Percentiles rank a stretch among this genome's conserved stretches.
Conservation (phyloP, 768 basidiomycete genomes). For the Lentinula detonsa region DNA sequence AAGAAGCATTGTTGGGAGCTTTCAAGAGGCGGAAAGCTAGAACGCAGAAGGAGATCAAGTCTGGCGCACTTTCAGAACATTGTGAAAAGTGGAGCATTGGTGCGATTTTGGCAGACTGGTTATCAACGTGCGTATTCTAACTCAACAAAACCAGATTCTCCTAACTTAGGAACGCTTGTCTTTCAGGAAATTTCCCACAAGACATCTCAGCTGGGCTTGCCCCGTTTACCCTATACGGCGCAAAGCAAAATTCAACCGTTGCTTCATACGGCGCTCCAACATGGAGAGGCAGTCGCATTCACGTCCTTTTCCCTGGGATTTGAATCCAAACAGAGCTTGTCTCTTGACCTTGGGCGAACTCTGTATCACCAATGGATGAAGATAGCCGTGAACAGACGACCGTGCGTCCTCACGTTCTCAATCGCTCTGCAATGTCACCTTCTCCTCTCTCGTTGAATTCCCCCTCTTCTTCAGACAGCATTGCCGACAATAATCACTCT, state of each 20-base stretch:
- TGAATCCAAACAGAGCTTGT: background rate
- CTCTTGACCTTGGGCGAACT: background rate
- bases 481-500: no score
- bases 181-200: constrained; percentile 73
- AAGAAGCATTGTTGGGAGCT: constrained; percentile 76
- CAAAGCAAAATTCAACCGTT: constrained; percentile 57
- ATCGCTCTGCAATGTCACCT: constrained; percentile 2
- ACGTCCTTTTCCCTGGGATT: constrained; percentile 21
- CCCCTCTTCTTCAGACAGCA: no score
- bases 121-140: constrained; percentile 28
- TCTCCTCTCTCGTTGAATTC: no score
- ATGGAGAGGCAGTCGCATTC: constrained; percentile 45
- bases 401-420: constrained; percentile 7
- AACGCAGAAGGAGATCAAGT: constrained; percentile 77
- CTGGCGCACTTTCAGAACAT: constrained; percentile 79
- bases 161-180: background rate
- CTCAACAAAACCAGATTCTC: background rate
- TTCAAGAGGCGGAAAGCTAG: constrained; percentile 71
- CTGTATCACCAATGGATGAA: background rate
- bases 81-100: constrained; percentile 72
- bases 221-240: constrained; percentile 64
- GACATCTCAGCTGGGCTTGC: constrained; percentile 72
- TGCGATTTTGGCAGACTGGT: constrained; percentile 49
- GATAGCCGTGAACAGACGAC: background rate
- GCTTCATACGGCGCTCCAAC: constrained; percentile 54